These are phyloP conservation scores for Aspergillus candidus DNA, from an alignment of 2,329 filamentous ascomycete species.

Conservation along the genomic window DNA sequence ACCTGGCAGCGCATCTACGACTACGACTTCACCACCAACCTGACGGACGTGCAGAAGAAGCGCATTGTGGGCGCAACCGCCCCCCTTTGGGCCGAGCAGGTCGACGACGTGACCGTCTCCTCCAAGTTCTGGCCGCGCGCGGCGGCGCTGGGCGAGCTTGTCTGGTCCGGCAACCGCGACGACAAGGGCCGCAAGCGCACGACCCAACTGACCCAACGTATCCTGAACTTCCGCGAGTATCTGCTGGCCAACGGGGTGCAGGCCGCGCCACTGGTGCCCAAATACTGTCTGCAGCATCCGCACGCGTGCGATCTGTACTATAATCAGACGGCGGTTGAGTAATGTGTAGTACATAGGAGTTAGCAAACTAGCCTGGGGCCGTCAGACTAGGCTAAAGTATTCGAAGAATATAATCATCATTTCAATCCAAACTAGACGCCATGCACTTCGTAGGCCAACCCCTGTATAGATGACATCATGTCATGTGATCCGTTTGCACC, in stretches of 20 bases:
- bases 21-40: constrained; percentile 50
- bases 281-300: constrained; percentile 54
- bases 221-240: constrained; percentile 56
- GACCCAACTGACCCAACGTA: constrained; percentile 49
- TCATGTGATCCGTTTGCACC: too few species aligned
- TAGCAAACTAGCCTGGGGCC: too few species aligned
- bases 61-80: constrained; percentile 49
- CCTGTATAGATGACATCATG: too few species aligned
- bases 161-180: constrained; percentile 52
- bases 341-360: constrained; percentile 2
- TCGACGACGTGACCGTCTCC: constrained; percentile 48
- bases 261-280: constrained; percentile 49
- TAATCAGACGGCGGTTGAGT: constrained; percentile 41
- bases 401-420: too few species aligned
- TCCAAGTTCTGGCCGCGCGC: constrained; percentile 52
- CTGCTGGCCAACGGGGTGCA: constrained; percentile 50
- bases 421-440: too few species aligned
- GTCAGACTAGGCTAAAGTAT: too few species aligned
- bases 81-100: constrained; percentile 51
- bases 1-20: constrained; percentile 57
- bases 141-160: constrained; percentile 50
- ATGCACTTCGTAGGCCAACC: too few species aligned
- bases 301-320: constrained; percentile 53
- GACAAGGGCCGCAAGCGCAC: constrained; percentile 46
- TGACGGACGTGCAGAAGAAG: constrained; percentile 42